These are phyloP conservation scores for Xylaria scruposa DNA, from an alignment of 495 filamentous ascomycete genomes.

Conservation along the genomic window DNA sequence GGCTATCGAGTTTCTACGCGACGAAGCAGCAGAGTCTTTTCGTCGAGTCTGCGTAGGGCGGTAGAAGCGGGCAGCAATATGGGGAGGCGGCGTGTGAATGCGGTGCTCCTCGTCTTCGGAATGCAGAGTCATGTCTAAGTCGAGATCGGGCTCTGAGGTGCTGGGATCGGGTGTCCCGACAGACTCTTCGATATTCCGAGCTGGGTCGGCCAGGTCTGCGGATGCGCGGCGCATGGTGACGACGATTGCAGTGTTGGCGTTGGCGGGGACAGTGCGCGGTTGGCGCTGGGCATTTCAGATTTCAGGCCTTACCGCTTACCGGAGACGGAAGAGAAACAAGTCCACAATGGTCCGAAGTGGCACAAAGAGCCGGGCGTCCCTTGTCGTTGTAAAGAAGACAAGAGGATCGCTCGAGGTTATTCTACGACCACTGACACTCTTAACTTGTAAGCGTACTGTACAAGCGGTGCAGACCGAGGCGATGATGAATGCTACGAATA, in stretches of 20 bases:
- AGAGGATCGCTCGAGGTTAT: conserved; percentile 10
- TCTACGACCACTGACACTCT: not conserved
- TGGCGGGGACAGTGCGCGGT: conserved; percentile 26
- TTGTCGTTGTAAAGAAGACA: conserved; percentile 6
- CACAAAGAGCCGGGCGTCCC: conserved; percentile 23
- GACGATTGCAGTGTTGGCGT: conserved; percentile 24
- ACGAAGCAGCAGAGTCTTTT: conserved; percentile 84
- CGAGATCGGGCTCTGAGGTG: conserved; percentile 40
- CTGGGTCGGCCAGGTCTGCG: conserved; percentile 51
- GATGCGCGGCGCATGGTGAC: conserved; percentile 52
- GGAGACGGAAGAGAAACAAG: conserved; percentile 24
- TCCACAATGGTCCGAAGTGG: not conserved
- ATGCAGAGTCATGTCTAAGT: conserved; percentile 43
- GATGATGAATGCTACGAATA: not conserved
- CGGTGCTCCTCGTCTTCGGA: conserved; percentile 49
- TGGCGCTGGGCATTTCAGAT: conserved; percentile 25
- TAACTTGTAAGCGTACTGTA: too few relatives aligned
- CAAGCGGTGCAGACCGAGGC: not conserved
- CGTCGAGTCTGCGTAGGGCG: conserved; percentile 72
- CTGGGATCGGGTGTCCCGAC: conserved; percentile 44
- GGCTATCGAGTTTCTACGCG: conserved; percentile 87
- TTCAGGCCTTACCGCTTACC: conserved; percentile 19
- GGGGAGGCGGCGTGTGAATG: conserved; percentile 72
- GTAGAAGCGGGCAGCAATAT: conserved; percentile 87
- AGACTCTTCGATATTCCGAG: conserved; percentile 54